Conservation (phyloP, 176 grass and related monocot genomes). For the Oryza nivara region DNA sequence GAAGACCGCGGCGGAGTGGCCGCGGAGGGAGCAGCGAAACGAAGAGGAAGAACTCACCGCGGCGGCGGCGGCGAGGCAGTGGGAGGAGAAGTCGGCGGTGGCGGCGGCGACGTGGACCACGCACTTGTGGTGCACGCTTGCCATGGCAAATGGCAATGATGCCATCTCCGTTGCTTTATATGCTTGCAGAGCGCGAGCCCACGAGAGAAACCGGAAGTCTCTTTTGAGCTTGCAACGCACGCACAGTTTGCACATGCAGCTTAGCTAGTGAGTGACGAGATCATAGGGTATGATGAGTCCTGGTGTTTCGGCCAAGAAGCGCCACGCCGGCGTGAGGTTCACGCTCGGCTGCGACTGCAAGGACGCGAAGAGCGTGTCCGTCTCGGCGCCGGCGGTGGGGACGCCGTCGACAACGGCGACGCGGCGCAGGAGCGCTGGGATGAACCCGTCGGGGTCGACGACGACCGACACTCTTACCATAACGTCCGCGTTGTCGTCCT, state of each 20-base stretch:
- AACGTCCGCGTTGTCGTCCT: conserved; percentile 45
- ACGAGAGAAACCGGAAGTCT: neutral
- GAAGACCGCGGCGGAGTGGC: too few relatives aligned
- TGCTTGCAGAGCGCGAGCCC: neutral
- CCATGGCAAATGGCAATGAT: neutral
- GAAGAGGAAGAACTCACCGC: too few relatives aligned
- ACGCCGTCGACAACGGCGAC: conserved; percentile 34
- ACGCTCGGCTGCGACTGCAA: conserved; percentile 64
- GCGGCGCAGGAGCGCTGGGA: conserved; percentile 25
- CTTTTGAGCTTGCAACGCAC: neutral
- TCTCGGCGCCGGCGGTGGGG: conserved; percentile 31
- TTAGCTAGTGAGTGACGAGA: neutral
- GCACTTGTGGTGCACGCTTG: neutral
- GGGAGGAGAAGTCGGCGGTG: too few relatives aligned
- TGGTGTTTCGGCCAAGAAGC: conserved; percentile 32
- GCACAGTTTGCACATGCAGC: neutral
- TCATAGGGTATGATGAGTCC: conserved; percentile 38
- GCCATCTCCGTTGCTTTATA: conserved; percentile 32
- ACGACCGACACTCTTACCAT: conserved; percentile 44
- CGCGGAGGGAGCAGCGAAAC: too few relatives aligned
- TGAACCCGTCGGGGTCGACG: conserved; percentile 35
- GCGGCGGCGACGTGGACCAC: neutral
- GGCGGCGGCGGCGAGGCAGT: too few relatives aligned
- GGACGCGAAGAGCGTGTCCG: conserved; percentile 64
- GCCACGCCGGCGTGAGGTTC: conserved; percentile 30